Evolutionary conservation across 768 basidiomycete genomes (phyloP), one percentile per base, ranked within the genome.

Genomic region (Russula ochroleuca): DNA sequence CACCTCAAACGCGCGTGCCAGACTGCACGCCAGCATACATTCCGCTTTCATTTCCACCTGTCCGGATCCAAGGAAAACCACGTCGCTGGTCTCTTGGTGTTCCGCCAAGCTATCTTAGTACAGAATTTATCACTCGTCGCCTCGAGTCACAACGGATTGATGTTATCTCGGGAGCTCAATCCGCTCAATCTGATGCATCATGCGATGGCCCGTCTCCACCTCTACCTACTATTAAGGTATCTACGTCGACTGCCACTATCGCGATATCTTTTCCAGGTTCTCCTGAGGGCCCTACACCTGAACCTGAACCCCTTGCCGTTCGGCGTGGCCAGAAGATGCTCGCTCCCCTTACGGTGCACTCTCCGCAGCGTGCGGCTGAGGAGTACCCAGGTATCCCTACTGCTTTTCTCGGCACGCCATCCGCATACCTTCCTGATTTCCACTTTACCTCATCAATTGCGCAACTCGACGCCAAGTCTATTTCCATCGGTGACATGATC

Each of bases 311-410:
- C 8, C 61, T 80, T 13, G 78, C 79, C 25, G 63, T 74, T 45
- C 79, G 77, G 17, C 74, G 79, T 38, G 79, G 79, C 48, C 72
- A 73, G 69, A 70, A 72, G 40, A 63, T 74, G 4, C 75, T 72
- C 23, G 53, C 67, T 21, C 65, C 78, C 43, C 73, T 75, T 59
- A 59, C 61, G 67, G 61, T 74, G 60, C 51, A 64, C 50, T 19
- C 48, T 38, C 45, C 68, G 61, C 41, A 66, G 68, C 49, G 62
- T 70, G 52, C 63, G 64, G 11, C 50, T 21, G 71, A 69, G 45
- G 57, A 68, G 8, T 80, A 80, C 60, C 78, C 79, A 23, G 75
- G 74, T 57, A 76, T 80, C 15, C 79, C 78, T 7, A 77, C 75
- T 17, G 75, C 79, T 8, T 80, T 80, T 70, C 71, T 74, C 15